Percentiles rank a stretch among this genome's conserved stretches.
phyloP scores from a whole-genome alignment of 495 filamentous ascomycete species.

The Geoglossum glabrum region DNA sequence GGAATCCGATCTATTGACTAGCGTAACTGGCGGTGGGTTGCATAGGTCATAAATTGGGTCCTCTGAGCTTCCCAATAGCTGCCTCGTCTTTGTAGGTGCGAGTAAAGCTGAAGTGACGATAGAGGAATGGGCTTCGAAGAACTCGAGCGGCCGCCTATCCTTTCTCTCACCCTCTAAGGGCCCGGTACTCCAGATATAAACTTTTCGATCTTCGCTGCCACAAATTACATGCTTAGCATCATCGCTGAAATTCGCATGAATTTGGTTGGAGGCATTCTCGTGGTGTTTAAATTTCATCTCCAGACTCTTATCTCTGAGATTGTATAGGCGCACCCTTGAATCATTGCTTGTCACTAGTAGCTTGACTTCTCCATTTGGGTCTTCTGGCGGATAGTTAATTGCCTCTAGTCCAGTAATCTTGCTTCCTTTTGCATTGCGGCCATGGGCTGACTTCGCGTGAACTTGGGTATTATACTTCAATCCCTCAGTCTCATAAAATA shows the following conservation, averaged over 20 bases:
- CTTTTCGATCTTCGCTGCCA: constrained; percentile 76
- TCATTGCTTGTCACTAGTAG: constrained; percentile 89
- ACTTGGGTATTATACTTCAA: constrained; percentile 67
- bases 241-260: constrained; percentile 73
- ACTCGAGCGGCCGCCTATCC: constrained; percentile 63
- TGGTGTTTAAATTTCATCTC: constrained; percentile 87
- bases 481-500: constrained; percentile 90
- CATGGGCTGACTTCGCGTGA: constrained; percentile 73
- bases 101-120: constrained; percentile 77
- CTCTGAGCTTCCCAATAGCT: constrained; percentile 55
- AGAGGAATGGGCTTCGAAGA: constrained; percentile 73
- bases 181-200: constrained; percentile 70
- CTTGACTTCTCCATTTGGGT: constrained; percentile 55
- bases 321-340: constrained; percentile 81
- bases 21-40: constrained; percentile 80
- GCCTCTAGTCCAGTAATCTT: constrained; percentile 94
- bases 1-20: constrained; percentile 52
- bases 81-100: constrained; percentile 60
- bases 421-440: constrained; percentile 85
- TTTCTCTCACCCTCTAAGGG: constrained; percentile 37
- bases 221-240: constrained; percentile 77
- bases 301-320: constrained; percentile 58
- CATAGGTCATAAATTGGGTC: constrained; percentile 93
- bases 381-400: constrained; percentile 36
- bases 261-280: constrained; percentile 81